Evolutionary conservation across 306 rosid genomes (phyloP).

Genomic region (Chamaecrista fasciculata): DNA sequence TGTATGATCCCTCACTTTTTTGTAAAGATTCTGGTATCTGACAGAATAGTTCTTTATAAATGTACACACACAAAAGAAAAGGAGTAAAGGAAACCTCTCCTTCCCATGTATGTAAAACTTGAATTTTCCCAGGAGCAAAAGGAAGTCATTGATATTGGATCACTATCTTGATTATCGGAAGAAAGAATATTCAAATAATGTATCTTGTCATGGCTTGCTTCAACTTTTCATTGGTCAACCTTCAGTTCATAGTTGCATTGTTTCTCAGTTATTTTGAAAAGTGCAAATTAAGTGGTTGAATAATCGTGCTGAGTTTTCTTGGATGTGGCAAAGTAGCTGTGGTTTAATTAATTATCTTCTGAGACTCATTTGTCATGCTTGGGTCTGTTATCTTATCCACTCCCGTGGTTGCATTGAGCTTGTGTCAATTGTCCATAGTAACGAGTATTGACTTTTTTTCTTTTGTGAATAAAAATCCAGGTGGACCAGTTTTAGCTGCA

Average conservation of each 20-base stretch:
- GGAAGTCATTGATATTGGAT: not conserved
- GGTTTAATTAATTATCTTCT: slow-evolving; percentile 17
- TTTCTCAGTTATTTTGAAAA: not conserved
- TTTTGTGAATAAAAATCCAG: slow-evolving; percentile 42
- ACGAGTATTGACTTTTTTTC: not conserved
- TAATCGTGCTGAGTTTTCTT: slow-evolving; percentile 14
- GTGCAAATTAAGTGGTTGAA: not conserved
- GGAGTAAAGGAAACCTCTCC: not conserved
- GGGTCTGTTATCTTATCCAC: not conserved
- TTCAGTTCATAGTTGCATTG: slow-evolving; percentile 2
- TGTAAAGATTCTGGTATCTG: not conserved
- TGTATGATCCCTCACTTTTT: not conserved
- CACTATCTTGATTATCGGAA: not conserved
- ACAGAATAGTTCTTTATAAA: not conserved
- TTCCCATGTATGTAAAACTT: not conserved
- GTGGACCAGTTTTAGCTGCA: slow-evolving; percentile 51
- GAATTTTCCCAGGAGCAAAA: not conserved
- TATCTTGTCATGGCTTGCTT: not conserved
- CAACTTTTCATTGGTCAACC: not conserved
- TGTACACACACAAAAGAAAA: not conserved
- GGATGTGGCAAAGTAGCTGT: not conserved
- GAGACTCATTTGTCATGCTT: slow-evolving; percentile 13
- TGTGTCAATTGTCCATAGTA: not conserved
- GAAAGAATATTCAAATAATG: slow-evolving; percentile 7
- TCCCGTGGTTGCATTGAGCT: slow-evolving; percentile 19